Evolutionary conservation across 2,329 filamentous ascomycete species (phyloP).

Genomic region (Penicillium sp.): DNA sequence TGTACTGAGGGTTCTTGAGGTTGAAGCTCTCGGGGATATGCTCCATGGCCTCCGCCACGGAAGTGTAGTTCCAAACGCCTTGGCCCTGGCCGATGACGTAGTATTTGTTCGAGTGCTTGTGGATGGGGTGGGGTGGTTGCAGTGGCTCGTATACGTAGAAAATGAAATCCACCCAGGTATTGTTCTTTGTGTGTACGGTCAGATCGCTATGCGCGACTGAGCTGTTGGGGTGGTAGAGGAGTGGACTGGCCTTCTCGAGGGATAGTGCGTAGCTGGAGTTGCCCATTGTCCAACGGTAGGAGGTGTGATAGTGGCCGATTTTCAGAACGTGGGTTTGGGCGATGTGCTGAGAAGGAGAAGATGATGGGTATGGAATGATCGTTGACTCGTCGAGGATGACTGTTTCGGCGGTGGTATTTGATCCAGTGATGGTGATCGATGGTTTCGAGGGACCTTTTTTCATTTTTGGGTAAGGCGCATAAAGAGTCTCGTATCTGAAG

Average conservation of each 20-base stretch:
- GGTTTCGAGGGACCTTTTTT: background rate
- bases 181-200: background rate
- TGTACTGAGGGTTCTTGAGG: background rate
- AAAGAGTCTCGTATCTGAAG: background rate
- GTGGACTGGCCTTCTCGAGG: background rate
- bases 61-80: background rate
- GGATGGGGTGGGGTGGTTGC: background rate
- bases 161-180: background rate
- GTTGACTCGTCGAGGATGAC: background rate
- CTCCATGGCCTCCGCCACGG: background rate
- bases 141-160: background rate
- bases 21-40: background rate
- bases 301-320: background rate
- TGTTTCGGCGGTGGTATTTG: background rate
- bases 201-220: background rate
- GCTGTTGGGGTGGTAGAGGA: background rate
- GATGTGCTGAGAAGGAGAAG: background rate
- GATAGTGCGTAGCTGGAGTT: background rate
- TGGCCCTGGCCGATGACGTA: background rate
- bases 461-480: background rate
- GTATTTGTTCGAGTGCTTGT: background rate
- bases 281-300: background rate
- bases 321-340: background rate
- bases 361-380: background rate
- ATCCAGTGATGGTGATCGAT: background rate